These are phyloP conservation scores for Epichloe aotearoae DNA, from an alignment of 2,329 filamentous ascomycete genomes.

Conservation along the genomic window DNA sequence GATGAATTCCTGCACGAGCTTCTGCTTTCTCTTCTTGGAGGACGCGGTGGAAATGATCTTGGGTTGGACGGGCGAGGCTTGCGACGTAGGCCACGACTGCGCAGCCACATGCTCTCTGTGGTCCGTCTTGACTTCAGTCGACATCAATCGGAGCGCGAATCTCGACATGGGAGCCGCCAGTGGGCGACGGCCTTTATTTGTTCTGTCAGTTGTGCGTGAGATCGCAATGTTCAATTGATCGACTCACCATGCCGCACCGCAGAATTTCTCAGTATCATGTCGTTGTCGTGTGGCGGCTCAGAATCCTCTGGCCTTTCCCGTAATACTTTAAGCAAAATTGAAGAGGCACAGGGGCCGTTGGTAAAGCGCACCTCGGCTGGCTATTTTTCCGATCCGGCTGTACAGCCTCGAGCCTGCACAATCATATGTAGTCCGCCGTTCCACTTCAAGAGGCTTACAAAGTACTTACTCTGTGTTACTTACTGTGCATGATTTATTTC, in stretches of 20 bases:
- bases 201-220: neutral
- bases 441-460: neutral
- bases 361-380: neutral
- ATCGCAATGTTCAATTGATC: conserved; percentile 4
- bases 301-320: neutral
- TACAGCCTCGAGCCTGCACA: neutral
- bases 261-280: conserved; percentile 44
- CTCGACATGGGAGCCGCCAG: conserved; percentile 31
- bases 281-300: conserved; percentile 10
- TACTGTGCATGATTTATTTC: too few species aligned
- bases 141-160: conserved; percentile 19
- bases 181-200: conserved; percentile 28
- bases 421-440: neutral
- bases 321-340: neutral
- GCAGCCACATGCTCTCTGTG: conserved; percentile 1
- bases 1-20: conserved; percentile 19
- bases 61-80: conserved; percentile 9
- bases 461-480: neutral
- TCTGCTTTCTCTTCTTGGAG: conserved; percentile 22
- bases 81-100: conserved; percentile 13
- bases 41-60: conserved; percentile 10
- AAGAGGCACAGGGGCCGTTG: neutral
- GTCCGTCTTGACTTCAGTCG: conserved; percentile 16
- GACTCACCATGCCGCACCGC: conserved; percentile 40
- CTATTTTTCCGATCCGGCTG: conserved; percentile 9